phyloP scores from a whole-genome alignment of 495 filamentous ascomycete genomes.

The Pseudomonodictys pantanalensis region DNA sequence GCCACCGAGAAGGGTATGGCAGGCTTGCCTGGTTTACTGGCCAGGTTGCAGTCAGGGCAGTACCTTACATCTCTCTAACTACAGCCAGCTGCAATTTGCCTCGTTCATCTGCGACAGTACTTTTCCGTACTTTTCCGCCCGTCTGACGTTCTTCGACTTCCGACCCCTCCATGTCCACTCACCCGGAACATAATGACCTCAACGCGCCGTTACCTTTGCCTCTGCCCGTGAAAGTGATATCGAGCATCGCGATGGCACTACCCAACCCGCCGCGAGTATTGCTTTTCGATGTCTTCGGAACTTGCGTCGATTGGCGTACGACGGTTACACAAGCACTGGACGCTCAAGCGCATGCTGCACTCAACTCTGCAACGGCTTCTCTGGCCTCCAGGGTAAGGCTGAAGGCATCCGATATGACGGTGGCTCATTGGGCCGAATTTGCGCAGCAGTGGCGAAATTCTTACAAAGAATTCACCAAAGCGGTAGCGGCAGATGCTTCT shows the following conservation, averaged over 20 bases:
- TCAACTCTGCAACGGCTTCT: slow-evolving; percentile 44
- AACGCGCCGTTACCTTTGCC: slow-evolving; percentile 2
- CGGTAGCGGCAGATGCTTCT: slow-evolving; percentile 45
- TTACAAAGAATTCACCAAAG: slow-evolving; percentile 60
- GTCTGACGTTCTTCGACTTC: not conserved
- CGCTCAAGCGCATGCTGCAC: slow-evolving; percentile 40
- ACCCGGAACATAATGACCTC: slow-evolving; percentile 10
- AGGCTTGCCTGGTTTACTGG: too few relatives aligned
- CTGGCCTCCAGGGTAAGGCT: slow-evolving; percentile 48
- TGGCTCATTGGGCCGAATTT: slow-evolving; percentile 58
- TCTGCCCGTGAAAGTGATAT: not conserved
- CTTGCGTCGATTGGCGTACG: slow-evolving; percentile 69
- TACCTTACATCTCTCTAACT: too few relatives aligned
- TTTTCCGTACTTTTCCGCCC: not conserved
- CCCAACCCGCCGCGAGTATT: slow-evolving; percentile 44
- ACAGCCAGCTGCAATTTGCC: too few relatives aligned
- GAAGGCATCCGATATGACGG: slow-evolving; percentile 50
- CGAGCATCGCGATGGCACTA: slow-evolving; percentile 7
- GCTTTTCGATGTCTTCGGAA: slow-evolving; percentile 74
- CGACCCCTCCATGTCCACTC: not conserved
- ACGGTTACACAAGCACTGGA: slow-evolving; percentile 56
- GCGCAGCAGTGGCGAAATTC: slow-evolving; percentile 65
- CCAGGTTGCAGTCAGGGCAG: too few relatives aligned
- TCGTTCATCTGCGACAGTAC: too few relatives aligned
- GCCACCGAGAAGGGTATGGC: too few relatives aligned